Conservation (phyloP, 306 rosid genomes). For the Cicer judaicum region DNA sequence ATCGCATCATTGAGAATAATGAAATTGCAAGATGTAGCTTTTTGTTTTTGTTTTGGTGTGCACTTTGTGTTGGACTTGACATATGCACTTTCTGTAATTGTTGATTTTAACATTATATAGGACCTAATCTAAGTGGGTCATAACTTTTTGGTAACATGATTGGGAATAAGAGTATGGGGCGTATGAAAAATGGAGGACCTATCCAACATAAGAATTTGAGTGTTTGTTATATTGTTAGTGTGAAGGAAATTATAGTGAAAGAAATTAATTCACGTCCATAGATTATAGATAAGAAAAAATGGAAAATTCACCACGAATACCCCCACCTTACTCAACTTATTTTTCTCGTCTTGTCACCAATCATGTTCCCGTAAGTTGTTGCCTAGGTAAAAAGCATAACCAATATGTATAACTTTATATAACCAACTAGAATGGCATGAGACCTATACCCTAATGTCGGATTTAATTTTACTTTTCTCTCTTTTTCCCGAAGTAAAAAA, state of each 20-base stretch:
- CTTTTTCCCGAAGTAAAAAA: too few species aligned
- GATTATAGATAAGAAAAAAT: slow-evolving; percentile 34
- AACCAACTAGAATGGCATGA: too few species aligned
- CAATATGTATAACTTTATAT: neutral
- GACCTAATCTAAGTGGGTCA: slow-evolving; percentile 37
- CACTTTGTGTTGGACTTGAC: slow-evolving; percentile 34
- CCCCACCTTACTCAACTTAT: slow-evolving; percentile 29
- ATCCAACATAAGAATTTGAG: slow-evolving; percentile 7
- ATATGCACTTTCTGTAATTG: neutral
- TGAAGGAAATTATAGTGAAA: slow-evolving; percentile 25
- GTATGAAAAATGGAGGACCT: slow-evolving; percentile 37
- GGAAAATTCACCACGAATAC: neutral
- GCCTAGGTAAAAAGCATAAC: neutral
- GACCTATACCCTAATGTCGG: too few species aligned
- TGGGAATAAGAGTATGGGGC: neutral
- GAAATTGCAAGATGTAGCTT: slow-evolving; percentile 17
- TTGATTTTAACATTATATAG: slow-evolving; percentile 36
- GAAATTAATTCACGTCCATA: slow-evolving; percentile 38
- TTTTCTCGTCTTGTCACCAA: slow-evolving; percentile 48
- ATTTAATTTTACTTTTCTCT: too few species aligned
- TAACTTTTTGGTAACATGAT: slow-evolving; percentile 28
- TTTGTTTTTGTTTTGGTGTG: slow-evolving; percentile 8
- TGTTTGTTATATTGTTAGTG: slow-evolving; percentile 17
- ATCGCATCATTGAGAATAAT: slow-evolving; percentile 12
- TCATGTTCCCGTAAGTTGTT: slow-evolving; percentile 1